Evolutionary conservation across 1,284 basidiomycete genomes (phyloP).

Genomic region (Macrocystidia cucumis): DNA sequence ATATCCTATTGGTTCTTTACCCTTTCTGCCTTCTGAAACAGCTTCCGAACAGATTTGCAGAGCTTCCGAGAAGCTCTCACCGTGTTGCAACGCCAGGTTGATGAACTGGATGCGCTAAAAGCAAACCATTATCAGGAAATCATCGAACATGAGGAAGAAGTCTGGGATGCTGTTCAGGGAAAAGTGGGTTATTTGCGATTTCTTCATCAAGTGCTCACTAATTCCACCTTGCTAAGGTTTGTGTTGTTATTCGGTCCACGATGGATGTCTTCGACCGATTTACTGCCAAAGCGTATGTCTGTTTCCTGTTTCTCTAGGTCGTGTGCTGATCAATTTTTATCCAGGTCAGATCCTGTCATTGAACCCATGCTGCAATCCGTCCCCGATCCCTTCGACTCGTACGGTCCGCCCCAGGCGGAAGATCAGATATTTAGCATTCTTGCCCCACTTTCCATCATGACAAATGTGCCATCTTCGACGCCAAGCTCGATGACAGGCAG

Average conservation of each 20-base stretch:
- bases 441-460: conserved; percentile 72
- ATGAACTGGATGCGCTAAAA: conserved; percentile 80
- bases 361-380: conserved; percentile 86
- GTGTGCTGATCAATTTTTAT: conserved; percentile 12
- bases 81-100: conserved; percentile 83
- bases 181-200: conserved; percentile 44
- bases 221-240: conserved; percentile 34
- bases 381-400: conserved; percentile 90
- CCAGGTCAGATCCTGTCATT: conserved; percentile 81
- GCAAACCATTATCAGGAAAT: conserved; percentile 81
- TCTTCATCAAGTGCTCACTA: background rate
- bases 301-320: conserved; percentile 6
- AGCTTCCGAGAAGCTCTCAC: conserved; percentile 80
- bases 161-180: conserved; percentile 84
- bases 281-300: conserved; percentile 79
- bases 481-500: conserved; percentile 39
- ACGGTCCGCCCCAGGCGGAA: conserved; percentile 82
- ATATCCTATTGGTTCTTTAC: conserved; percentile 19
- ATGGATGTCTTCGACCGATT: conserved; percentile 81
- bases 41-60: conserved; percentile 57
- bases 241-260: conserved; percentile 69
- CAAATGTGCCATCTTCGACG: conserved; percentile 44
- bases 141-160: conserved; percentile 87
- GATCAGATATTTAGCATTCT: conserved; percentile 92
- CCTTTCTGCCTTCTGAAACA: conserved; percentile 6